Percentiles rank a stretch among this genome's conserved stretches.
Evolutionary conservation across 2,329 filamentous ascomycete species (phyloP).

Genomic region (Arthroderma sp.): DNA sequence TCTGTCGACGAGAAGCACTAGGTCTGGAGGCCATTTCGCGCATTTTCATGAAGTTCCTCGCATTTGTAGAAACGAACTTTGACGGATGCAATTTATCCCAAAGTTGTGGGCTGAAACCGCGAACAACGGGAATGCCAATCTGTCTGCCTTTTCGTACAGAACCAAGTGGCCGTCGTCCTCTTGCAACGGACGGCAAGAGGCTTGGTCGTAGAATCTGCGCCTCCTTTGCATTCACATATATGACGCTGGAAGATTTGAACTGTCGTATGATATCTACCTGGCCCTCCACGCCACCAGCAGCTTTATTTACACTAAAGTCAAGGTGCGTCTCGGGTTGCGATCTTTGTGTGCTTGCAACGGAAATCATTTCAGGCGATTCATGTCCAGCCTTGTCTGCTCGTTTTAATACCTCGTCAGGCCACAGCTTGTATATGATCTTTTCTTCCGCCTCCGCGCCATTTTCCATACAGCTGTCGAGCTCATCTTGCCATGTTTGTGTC

Average conservation of each 20-base stretch:
- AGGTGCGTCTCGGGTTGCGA: neutral
- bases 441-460: slow-evolving; percentile 83
- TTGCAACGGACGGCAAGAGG: slow-evolving; percentile 71
- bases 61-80: slow-evolving; percentile 31
- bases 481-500: slow-evolving; percentile 85
- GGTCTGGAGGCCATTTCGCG: slow-evolving; percentile 24
- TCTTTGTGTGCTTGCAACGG: neutral
- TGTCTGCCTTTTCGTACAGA: slow-evolving; percentile 74
- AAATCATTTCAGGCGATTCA: slow-evolving; percentile 3
- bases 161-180: slow-evolving; percentile 65
- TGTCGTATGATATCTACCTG: slow-evolving; percentile 40
- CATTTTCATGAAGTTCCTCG: slow-evolving; percentile 32
- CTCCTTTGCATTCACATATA: slow-evolving; percentile 65
- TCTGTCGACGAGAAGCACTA: slow-evolving; percentile 20
- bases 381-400: neutral
- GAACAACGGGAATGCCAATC: slow-evolving; percentile 75
- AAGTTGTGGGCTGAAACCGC: slow-evolving; percentile 66
- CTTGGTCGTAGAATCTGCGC: slow-evolving; percentile 82
- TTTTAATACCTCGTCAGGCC: slow-evolving; percentile 48
- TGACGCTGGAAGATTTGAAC: slow-evolving; percentile 67
- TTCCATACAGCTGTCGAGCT: slow-evolving; percentile 78
- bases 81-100: slow-evolving; percentile 65
- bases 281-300: slow-evolving; percentile 30
- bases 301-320: slow-evolving; percentile 29
- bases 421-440: slow-evolving; percentile 74